These are phyloP conservation scores for Leptodermis oblonga DNA, from an alignment of 257 asterid genomes.

Conservation along the genomic window DNA sequence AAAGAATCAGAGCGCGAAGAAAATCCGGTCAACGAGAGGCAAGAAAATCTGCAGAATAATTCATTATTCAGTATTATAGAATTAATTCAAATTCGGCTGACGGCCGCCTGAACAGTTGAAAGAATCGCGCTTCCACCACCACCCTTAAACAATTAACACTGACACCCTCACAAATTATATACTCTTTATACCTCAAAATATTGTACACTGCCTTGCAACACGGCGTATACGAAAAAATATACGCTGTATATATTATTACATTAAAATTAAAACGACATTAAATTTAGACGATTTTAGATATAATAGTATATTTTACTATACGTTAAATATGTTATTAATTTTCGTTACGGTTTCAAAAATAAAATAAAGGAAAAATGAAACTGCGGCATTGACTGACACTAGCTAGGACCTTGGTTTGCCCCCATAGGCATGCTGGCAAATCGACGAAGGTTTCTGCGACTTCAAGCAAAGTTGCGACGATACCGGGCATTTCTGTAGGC, in stretches of 20 bases:
- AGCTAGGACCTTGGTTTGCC: constrained; percentile 58
- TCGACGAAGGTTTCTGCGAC: constrained; percentile 71
- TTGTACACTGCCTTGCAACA: background rate
- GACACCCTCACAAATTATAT: background rate
- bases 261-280: too few species aligned
- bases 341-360: background rate
- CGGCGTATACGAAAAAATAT: background rate
- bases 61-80: too few species aligned
- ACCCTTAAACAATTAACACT: background rate
- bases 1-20: too few species aligned
- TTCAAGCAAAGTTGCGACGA: constrained; percentile 79
- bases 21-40: too few species aligned
- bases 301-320: too few species aligned
- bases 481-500: constrained; percentile 62
- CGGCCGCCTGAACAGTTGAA: background rate
- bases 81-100: background rate
- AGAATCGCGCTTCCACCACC: constrained; percentile 5
- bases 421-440: constrained; percentile 77
- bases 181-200: background rate
- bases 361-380: background rate
- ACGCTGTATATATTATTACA: background rate
- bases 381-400: constrained; percentile 22
- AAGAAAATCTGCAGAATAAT: too few species aligned
- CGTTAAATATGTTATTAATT: background rate
- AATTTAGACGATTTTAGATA: too few species aligned